phyloP scores from a whole-genome alignment of 1,284 basidiomycete genomes.

The Agroathelia rolfsii region DNA sequence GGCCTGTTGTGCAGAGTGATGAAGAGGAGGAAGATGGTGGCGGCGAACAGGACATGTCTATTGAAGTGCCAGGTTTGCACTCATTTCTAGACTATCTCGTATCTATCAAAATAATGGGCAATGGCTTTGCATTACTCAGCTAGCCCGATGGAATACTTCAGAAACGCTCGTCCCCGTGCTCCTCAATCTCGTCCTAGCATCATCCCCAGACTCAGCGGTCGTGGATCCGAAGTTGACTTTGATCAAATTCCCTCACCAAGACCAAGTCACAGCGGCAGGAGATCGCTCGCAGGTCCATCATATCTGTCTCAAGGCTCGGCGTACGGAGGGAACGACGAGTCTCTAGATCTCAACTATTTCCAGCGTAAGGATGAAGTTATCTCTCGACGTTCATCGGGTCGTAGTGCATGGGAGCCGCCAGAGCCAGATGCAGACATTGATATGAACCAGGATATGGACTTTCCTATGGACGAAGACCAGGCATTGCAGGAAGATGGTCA shows the following conservation, averaged over 20 bases:
- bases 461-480: constrained; percentile 24
- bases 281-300: constrained; percentile 35
- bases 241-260: constrained; percentile 61
- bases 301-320: constrained; percentile 30
- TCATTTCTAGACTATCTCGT: constrained; percentile 9
- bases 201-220: constrained; percentile 40
- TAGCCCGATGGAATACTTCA: constrained; percentile 48
- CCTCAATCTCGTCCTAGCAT: constrained; percentile 36
- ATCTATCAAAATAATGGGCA: constrained; percentile 11
- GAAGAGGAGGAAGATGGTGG: constrained; percentile 48
- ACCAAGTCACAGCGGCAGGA: constrained; percentile 26
- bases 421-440: constrained; percentile 21
- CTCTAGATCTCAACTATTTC: constrained; percentile 23
- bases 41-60: constrained; percentile 67
- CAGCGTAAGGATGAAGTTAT: constrained; percentile 21
- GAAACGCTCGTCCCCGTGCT: constrained; percentile 34
- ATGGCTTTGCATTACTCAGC: constrained; percentile 13
- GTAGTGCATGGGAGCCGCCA: constrained; percentile 18
- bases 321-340: too few species aligned
- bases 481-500: constrained; percentile 21
- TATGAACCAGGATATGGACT: constrained; percentile 22
- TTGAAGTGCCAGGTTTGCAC: constrained; percentile 55
- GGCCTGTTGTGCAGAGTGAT: constrained; percentile 24
- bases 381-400: constrained; percentile 17
- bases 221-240: constrained; percentile 48